A percentile compares a stretch with the other conserved stretches of the same genome.
Evolutionary conservation across 139 green algal genomes (phyloP).

Genomic region (Coccomyxa sp.): DNA sequence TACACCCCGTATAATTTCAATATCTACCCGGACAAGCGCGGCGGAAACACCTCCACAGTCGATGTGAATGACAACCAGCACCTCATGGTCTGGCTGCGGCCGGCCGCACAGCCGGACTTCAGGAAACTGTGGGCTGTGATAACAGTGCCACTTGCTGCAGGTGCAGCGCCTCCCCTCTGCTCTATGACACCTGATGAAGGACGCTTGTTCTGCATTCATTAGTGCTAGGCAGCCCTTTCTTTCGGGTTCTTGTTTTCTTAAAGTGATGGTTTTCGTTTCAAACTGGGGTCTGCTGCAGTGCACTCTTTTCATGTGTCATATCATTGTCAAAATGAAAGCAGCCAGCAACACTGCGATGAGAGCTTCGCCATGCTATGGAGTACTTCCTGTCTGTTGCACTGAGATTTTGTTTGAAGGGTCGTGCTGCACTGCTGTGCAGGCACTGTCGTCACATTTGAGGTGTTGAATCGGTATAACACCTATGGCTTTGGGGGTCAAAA

Average conservation of each 20-base stretch:
- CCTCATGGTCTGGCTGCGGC: constrained; percentile 96
- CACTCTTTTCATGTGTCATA: too few species aligned
- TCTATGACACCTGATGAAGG: too few species aligned
- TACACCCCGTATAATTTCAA: constrained; percentile 73
- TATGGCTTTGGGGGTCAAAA: constrained; percentile 65
- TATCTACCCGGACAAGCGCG: constrained; percentile 32
- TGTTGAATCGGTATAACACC: constrained; percentile 77
- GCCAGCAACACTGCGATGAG: too few species aligned
- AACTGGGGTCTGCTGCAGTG: too few species aligned
- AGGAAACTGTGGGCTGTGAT: constrained; percentile 77
- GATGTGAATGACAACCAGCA: constrained; percentile 74
- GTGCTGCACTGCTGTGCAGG: constrained; percentile 9
- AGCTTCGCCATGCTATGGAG: too few species aligned
- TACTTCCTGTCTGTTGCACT: too few species aligned
- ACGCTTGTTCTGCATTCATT: too few species aligned
- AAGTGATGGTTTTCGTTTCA: too few species aligned
- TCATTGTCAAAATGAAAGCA: too few species aligned
- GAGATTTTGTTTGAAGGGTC: too few species aligned
- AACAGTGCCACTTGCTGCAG: constrained; percentile 35
- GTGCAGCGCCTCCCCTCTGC: constrained; percentile 1
- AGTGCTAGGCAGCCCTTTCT: too few species aligned
- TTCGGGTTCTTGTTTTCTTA: too few species aligned
- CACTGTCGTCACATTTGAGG: constrained; percentile 28
- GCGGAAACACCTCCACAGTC: constrained; percentile 46
- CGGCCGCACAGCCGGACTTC: constrained; percentile 53